phyloP scores from a whole-genome alignment of 441 rosid species.

The Erodium texanum region DNA sequence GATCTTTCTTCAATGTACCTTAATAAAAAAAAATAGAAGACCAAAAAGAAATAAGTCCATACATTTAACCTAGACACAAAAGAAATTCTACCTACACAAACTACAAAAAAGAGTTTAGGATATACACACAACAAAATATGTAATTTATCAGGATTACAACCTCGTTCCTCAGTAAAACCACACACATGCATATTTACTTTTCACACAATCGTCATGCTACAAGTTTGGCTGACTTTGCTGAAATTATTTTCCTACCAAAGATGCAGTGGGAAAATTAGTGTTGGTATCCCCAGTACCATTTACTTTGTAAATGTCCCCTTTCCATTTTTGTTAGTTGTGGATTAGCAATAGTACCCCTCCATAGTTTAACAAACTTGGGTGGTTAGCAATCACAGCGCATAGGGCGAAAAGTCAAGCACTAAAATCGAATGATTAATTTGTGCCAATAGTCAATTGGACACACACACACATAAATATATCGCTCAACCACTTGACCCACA shows the following conservation, averaged over 20 bases:
- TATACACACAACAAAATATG: no score
- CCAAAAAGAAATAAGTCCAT: slow-evolving; percentile 14
- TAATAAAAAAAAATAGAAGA: slow-evolving; percentile 20
- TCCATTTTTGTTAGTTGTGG: no score
- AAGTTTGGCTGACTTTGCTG: neutral
- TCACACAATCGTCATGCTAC: neutral
- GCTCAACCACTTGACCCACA: no score
- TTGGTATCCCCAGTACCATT: no score
- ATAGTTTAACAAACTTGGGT: no score
- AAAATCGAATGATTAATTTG: no score
- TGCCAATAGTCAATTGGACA: no score
- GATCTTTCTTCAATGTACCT: slow-evolving; percentile 98
- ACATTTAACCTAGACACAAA: neutral
- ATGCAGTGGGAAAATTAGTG: neutral
- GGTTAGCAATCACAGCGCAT: no score
- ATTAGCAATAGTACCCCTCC: no score
- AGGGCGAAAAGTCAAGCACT: no score
- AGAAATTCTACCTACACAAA: neutral
- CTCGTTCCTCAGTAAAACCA: neutral
- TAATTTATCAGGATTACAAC: neutral
- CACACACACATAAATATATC: no score
- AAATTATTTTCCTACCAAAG: neutral
- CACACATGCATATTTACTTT: neutral
- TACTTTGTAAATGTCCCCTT: no score
- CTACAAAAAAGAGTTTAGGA: neutral